Evolutionary conservation across 164 flowering plant species (phyloP).

Genomic region (Pachysandra terminalis): DNA sequence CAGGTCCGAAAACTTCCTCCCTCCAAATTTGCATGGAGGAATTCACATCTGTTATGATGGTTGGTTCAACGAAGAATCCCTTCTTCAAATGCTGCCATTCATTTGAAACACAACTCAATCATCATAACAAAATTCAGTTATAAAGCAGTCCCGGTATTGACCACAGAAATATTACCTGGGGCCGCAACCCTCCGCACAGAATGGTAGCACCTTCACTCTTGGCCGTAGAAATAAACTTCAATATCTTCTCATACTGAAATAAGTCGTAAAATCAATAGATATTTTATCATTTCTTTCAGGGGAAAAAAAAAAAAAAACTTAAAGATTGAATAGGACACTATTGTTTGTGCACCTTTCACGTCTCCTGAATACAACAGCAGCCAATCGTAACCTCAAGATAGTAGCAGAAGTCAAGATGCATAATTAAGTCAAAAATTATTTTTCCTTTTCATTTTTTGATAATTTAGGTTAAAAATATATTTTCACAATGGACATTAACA

Average conservation of each 20-base stretch:
- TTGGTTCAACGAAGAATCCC: constrained; percentile 79
- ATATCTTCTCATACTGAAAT: constrained; percentile 80
- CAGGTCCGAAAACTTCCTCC: constrained; percentile 98
- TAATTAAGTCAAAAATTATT: no score
- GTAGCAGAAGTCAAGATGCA: no score
- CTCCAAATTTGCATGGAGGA: constrained; percentile 98
- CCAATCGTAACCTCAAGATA: not conserved
- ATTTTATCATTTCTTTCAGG: not conserved
- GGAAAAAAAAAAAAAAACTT: not conserved
- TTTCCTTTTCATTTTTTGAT: no score
- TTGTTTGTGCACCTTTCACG: not conserved
- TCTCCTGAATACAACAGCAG: not conserved
- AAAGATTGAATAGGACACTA: not conserved
- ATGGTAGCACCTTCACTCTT: constrained; percentile 95
- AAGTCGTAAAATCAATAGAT: constrained; percentile 14
- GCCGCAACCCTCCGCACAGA: constrained; percentile 76
- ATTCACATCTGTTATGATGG: constrained; percentile 73
- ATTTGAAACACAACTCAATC: constrained; percentile 2
- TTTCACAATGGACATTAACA: no score
- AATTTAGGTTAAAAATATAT: no score
- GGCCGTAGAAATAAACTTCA: constrained; percentile 77
- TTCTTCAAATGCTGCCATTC: constrained; percentile 75
- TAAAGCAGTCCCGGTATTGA: not conserved
- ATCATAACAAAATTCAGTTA: not conserved
- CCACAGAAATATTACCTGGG: constrained; percentile 46